phyloP scores from a whole-genome alignment of 352 stramenopile species.

The Phytophthora macrochlamydospora region DNA sequence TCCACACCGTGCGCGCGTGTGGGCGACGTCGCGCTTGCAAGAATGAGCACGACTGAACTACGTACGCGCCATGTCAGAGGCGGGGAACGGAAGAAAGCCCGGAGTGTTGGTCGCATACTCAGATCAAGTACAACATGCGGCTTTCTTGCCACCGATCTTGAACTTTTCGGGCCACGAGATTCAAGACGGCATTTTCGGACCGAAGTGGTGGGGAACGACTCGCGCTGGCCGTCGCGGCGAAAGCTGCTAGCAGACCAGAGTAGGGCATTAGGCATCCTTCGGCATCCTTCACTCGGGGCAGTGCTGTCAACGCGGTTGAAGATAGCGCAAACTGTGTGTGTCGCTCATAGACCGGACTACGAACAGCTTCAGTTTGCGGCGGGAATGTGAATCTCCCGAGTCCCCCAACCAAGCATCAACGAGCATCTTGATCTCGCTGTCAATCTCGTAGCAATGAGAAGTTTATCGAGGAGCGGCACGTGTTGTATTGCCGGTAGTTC shows the following conservation, averaged over 20 bases:
- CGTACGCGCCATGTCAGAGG: background rate
- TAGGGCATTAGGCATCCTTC: too few relatives aligned
- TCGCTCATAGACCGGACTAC: background rate
- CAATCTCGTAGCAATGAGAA: too few relatives aligned
- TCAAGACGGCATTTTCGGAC: background rate
- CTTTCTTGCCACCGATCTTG: background rate
- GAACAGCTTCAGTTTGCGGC: background rate
- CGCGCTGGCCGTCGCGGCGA: too few relatives aligned
- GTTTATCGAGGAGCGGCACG: too few relatives aligned
- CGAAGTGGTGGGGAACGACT: too few relatives aligned
- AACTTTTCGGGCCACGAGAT: background rate
- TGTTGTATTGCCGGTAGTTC: too few relatives aligned
- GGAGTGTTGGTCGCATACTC: slow-evolving; percentile 2
- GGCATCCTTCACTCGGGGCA: too few relatives aligned
- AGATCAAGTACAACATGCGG: background rate
- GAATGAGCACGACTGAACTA: background rate
- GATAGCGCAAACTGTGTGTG: background rate
- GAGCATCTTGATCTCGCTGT: too few relatives aligned
- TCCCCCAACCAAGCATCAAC: too few relatives aligned
- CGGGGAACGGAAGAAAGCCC: background rate
- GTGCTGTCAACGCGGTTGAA: too few relatives aligned
- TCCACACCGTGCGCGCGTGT: background rate
- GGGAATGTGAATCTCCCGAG: too few relatives aligned
- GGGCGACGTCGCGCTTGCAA: background rate
- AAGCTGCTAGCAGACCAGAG: too few relatives aligned